These are phyloP conservation scores for Colletotrichum plurivorum DNA, from an alignment of 2,329 filamentous ascomycete genomes.

Conservation along the genomic window DNA sequence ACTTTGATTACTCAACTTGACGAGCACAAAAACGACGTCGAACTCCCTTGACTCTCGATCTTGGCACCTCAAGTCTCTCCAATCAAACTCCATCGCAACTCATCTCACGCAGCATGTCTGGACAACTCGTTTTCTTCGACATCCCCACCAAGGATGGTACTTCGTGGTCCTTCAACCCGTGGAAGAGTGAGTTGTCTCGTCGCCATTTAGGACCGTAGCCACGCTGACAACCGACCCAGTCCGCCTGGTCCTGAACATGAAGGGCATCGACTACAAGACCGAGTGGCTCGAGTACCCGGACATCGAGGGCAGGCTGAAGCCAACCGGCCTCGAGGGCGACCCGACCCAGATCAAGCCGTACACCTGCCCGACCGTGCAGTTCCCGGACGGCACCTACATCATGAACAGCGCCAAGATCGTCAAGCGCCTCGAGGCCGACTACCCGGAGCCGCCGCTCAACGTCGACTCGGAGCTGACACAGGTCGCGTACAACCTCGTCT, in stretches of 20 bases:
- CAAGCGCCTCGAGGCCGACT: conserved; percentile 67
- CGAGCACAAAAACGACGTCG: too few species aligned
- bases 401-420: conserved; percentile 77
- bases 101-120: conserved; percentile 41
- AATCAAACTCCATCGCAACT: neutral
- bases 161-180: conserved; percentile 78
- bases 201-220: neutral
- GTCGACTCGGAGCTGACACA: conserved; percentile 66
- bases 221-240: conserved; percentile 56
- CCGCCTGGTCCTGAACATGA: conserved; percentile 77
- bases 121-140: conserved; percentile 70
- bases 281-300: conserved; percentile 80
- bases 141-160: conserved; percentile 62
- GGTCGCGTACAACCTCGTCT: conserved; percentile 59
- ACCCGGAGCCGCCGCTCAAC: conserved; percentile 71
- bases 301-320: conserved; percentile 68
- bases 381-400: conserved; percentile 70
- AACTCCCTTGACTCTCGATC: too few species aligned
- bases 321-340: conserved; percentile 60
- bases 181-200: conserved; percentile 69
- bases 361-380: conserved; percentile 68
- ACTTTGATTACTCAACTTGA: too few species aligned
- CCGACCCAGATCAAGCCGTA: conserved; percentile 56
- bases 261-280: conserved; percentile 76
- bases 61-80: neutral